phyloP scores from a whole-genome alignment of 495 filamentous ascomycete species.

The Umbilicaria muhlenbergii region DNA sequence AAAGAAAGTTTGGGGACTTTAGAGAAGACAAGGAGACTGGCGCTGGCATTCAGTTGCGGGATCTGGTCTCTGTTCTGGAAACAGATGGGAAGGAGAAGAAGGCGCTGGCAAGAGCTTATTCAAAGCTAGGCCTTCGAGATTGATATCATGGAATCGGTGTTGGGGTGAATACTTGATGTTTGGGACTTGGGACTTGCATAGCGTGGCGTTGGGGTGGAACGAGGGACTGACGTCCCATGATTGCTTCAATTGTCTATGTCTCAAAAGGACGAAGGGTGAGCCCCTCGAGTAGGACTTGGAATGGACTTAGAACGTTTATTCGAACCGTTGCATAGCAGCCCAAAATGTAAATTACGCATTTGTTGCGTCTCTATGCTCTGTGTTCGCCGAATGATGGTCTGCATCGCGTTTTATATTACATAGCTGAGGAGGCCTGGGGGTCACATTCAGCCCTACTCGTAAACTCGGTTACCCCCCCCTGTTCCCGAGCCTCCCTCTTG shows the following conservation, averaged over 20 bases:
- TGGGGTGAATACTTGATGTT: neutral
- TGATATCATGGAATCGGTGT: neutral
- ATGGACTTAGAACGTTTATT: no score
- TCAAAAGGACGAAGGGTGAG: no score
- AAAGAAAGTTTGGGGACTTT: conserved; percentile 24
- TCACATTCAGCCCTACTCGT: neutral
- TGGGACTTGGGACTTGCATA: neutral
- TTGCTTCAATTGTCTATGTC: no score
- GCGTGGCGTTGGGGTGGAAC: neutral
- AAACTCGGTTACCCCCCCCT: neutral
- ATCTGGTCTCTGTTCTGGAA: conserved; percentile 35
- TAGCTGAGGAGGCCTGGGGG: no score
- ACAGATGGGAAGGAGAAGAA: conserved; percentile 23
- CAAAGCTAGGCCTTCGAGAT: conserved; percentile 1
- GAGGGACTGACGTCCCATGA: no score
- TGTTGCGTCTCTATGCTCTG: no score
- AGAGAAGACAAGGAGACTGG: conserved; percentile 33
- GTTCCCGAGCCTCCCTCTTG: no score
- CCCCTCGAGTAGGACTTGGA: no score
- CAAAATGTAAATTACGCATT: no score
- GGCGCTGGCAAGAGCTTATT: conserved; percentile 10
- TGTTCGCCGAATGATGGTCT: no score
- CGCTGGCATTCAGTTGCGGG: conserved; percentile 30
- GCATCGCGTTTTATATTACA: no score
- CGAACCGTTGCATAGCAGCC: no score